Conservation (phyloP, 2,329 filamentous ascomycete species). For the Xylaria sp. region DNA sequence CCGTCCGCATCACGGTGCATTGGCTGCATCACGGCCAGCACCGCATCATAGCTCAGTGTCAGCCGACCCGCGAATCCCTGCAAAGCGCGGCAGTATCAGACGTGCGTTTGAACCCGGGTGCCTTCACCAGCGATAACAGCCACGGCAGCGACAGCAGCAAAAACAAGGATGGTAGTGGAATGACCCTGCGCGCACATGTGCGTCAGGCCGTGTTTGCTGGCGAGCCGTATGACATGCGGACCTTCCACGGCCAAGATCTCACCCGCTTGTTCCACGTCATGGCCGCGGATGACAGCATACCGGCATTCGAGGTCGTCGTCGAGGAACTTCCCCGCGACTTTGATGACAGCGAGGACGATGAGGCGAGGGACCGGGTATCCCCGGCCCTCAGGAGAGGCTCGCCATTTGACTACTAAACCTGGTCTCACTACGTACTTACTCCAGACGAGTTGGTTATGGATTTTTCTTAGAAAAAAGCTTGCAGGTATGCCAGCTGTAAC, state of each 20-base stretch:
- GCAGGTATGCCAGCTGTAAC: constrained; percentile 2
- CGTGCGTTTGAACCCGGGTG: constrained; percentile 29
- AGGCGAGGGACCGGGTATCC: constrained; percentile 6
- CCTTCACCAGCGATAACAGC: constrained; percentile 19
- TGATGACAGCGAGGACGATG: constrained; percentile 16
- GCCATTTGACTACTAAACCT: background rate
- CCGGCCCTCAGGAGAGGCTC: background rate
- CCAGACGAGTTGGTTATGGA: background rate
- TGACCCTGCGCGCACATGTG: constrained; percentile 25
- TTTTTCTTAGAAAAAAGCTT: background rate
- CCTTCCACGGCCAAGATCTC: constrained; percentile 25
- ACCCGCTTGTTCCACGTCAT: constrained; percentile 25
- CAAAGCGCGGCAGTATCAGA: constrained; percentile 44
- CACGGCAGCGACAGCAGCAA: background rate
- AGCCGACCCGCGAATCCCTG: constrained; percentile 45
- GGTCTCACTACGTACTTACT: background rate
- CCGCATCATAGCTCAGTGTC: constrained; percentile 43
- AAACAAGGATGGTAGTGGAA: background rate
- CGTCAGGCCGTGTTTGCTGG: constrained; percentile 21
- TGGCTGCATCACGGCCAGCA: constrained; percentile 46
- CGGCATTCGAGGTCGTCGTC: constrained; percentile 31
- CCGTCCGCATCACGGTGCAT: constrained; percentile 47
- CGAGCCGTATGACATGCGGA: constrained; percentile 31
- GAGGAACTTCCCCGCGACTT: constrained; percentile 5
- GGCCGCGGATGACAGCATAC: constrained; percentile 18